Base-by-base conservation (phyloP, 2,329 filamentous ascomycete species). In the Sclerotinia minor region DNA sequence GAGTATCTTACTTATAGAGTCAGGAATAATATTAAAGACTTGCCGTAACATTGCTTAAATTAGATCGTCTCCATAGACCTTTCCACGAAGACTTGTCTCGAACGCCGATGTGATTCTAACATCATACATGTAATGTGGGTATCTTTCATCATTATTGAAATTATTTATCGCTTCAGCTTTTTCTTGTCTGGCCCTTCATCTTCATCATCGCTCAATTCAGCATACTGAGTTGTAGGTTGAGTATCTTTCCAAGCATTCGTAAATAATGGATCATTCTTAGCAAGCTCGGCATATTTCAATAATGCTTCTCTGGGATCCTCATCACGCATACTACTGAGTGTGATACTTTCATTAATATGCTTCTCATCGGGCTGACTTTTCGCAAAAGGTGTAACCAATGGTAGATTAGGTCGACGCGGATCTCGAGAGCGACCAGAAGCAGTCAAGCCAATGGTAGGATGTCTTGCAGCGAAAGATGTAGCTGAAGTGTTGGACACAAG, bases 251-350 rank as follows among this genome's bases (percentile, higher is more conserved):
- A 99, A 21, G 94, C 95, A 73, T 91, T 92, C 41, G 95, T 99
- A 76, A 98, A 99, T 74, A 97, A 85, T 0, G 94, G 94, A 77
- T 98, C 94, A 77, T 92, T 94, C 79, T 96, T 88, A 17, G 94
- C 93, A 77, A 96, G 89, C 67, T 96, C 92, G 49, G 93, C 94
- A 82, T 98, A 99, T 81, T 96, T 97, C 69, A 99, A 81, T 76
- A 99, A 81, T 57, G 95, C 95, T 79, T 97, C 95, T 71, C 95
- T 84, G 0, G 95, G 95, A 81, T 99, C 95, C 78, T 99, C 95
- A 79, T 99, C 94, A 59, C 96, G 84, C 92, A 99, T 96, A 71
- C 87, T 89, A 71, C 92, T 94, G 17, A 98, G 84, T 38, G 94
- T 92, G 65, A 98, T 96, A 72, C 91, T 92, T 76, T 94, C 87